Base-by-base conservation (phyloP, 148 eudicot species). In the Fagopyrum tataricum region DNA sequence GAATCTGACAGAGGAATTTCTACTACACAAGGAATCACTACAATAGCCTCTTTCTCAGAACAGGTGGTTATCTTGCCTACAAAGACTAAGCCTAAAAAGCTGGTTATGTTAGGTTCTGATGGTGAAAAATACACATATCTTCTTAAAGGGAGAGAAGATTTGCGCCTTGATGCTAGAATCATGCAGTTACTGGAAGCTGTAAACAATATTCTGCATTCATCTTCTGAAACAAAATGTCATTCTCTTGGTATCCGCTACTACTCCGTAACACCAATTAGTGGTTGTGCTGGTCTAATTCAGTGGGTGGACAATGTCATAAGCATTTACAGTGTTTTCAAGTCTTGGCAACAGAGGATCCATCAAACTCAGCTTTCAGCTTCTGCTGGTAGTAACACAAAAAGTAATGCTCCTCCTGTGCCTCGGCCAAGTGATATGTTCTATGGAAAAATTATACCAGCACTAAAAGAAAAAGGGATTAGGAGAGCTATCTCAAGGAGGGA, bases 391-490 rank as follows among this genome's bases (percentile, higher is more conserved):
- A 87, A 79, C 80, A 49, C 75, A 47, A 89, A 87, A 69, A 75
- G 48, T 75, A 68, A 88, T 73, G 82, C 73, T 71, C 89, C 92
- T 68, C 87, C 91, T 83, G 92, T 95, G 76, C 97, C 99, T 49
- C 89, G 99, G 75, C 99, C 99, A 70, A 90, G 85, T 85, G 99
- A 95, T 80, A 95, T 95, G 97, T 95, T 95, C 77, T 95, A 95
- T 82, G 99, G 99, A 20, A 95, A 95, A 85, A 95, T 95, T 67
- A 95, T 95, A 81, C 99, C 99, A 73, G 99, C 99, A 61, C 83
- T 95, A 52, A 95, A 95, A 82, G 99, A 95, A 81, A 90, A 95
- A 87, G 99, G 99, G 81, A 92, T 95, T 75, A 85, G 91, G 87
- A 95, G 96, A 87, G 99, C 91, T 44, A 95, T 95, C 79, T 95